Percentiles rank a stretch among this genome's conserved stretches.
Evolutionary conservation across 73 alveolate species (phyloP).

Genomic region (Paramecium primaurelia): DNA sequence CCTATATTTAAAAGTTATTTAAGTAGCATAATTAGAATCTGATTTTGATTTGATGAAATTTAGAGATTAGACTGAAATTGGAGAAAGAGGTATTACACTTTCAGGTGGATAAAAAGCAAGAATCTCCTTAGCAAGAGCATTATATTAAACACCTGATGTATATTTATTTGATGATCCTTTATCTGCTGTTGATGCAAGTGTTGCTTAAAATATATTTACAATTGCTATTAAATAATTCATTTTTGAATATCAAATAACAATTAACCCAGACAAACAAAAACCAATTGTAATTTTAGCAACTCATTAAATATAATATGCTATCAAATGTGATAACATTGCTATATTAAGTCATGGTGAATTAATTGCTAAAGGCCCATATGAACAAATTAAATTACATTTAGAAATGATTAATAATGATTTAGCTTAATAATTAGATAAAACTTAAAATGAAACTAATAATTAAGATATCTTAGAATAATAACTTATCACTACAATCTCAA

Average conservation of each 20-base stretch:
- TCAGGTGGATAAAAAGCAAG: conserved; percentile 87
- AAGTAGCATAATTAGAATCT: conserved; percentile 64
- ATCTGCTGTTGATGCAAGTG: conserved; percentile 76
- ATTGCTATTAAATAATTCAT: conserved; percentile 8
- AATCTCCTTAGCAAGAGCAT: conserved; percentile 81
- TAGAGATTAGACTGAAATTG: conserved; percentile 80
- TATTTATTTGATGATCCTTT: conserved; percentile 76
- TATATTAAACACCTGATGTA: conserved; percentile 76
- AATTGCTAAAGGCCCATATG: background rate
- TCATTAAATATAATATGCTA: conserved; percentile 62
- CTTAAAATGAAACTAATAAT: background rate
- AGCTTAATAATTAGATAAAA: background rate
- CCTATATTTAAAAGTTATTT: conserved; percentile 65
- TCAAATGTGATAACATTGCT: conserved; percentile 44
- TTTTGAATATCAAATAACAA: background rate
- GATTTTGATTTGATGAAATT: conserved; percentile 69
- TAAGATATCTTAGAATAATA: background rate
- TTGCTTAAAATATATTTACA: conserved; percentile 60
- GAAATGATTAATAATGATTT: background rate
- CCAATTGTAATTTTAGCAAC: conserved; percentile 62
- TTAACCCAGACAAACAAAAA: conserved; percentile 47
- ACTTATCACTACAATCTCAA: background rate
- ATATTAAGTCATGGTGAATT: conserved; percentile 62
- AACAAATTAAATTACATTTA: background rate
- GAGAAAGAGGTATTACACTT: conserved; percentile 78